Evolutionary conservation across 2,329 filamentous ascomycete genomes (phyloP).

Genomic region (Claviceps sorghi): DNA sequence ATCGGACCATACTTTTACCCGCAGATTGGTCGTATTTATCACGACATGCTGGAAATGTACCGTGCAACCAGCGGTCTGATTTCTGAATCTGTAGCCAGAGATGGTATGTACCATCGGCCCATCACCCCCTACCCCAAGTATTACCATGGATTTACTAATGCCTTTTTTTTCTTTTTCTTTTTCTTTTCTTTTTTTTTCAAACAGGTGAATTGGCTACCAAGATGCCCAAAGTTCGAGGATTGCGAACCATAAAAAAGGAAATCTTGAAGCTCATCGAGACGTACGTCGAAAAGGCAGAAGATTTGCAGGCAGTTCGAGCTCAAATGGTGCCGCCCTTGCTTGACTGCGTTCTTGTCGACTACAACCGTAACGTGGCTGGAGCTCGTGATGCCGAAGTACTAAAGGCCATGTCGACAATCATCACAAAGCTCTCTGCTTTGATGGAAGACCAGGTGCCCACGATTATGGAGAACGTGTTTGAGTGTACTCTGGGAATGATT

Average conservation of each 20-base stretch:
- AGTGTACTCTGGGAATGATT: slow-evolving; percentile 98
- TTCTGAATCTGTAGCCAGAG: slow-evolving; percentile 74
- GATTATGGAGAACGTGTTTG: slow-evolving; percentile 97
- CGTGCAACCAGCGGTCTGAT: slow-evolving; percentile 92
- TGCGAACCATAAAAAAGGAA: slow-evolving; percentile 98
- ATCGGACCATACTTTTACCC: slow-evolving; percentile 97
- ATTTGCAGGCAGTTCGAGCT: slow-evolving; percentile 78
- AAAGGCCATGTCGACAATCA: slow-evolving; percentile 95
- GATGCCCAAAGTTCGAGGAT: slow-evolving; percentile 87
- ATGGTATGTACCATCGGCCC: slow-evolving; percentile 40
- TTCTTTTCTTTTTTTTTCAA: not conserved
- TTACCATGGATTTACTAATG: not conserved
- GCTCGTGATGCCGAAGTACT: slow-evolving; percentile 92
- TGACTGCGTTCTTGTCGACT: slow-evolving; percentile 87
- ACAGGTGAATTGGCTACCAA: slow-evolving; percentile 82
- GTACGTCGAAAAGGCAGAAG: slow-evolving; percentile 95
- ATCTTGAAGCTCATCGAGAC: slow-evolving; percentile 97
- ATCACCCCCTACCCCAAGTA: not conserved
- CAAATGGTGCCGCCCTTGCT: slow-evolving; percentile 94
- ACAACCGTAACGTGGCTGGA: slow-evolving; percentile 91
- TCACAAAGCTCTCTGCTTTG: slow-evolving; percentile 83
- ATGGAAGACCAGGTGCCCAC: slow-evolving; percentile 98
- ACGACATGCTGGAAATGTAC: slow-evolving; percentile 99
- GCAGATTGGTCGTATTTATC: slow-evolving; percentile 92
- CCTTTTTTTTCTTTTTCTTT: not conserved